Evolutionary conservation across 371 early-diverging fungal species (phyloP), one percentile per base, ranked within the genome.

Genomic region (Catenaria anguillulae): DNA sequence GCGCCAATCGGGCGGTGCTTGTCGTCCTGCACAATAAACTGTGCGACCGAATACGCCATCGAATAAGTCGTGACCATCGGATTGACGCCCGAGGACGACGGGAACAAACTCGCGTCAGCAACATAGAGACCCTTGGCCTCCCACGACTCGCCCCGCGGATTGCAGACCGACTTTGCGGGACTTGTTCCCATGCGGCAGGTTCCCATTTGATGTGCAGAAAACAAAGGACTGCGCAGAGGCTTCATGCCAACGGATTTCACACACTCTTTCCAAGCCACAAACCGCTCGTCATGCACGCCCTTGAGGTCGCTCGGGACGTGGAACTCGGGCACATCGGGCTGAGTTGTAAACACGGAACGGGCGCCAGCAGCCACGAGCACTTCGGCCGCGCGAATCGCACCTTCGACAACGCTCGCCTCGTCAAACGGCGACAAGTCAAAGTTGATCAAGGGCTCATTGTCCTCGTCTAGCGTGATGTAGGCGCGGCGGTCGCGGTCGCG

Each of bases 61-160:
- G 77, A 66, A 64, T 80, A 75, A 6, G 67, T 72, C 17, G 81
- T 81, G 17, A 84, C 71, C 87, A 88, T 88, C 21, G 88, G 87
- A 67, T 86, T 85, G 60, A 88, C 88, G 60, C 89, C 86, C 59
- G 69, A 65, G 35, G 84, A 74, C 3, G 88, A 83, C 5, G 89
- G 88, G 67, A 88, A 83, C 36, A 83, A 37, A 5, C 80, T 80
- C 0, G 86, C 83, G 67, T 89, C 89, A 19, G 80, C 78, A 10
- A 89, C 83, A 64, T 75, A 89, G 37, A 88, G 69, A 35, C 79
- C 71, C 67, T 84, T 76, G 60, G 84, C 76, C 66, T 86, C 89
- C 81, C 83, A 87, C 6, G 82, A 79, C 64, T 86, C 80, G 4
- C 89, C 89, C 0, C 75, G 77, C 4, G 87, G 85, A 60, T 84